Evolutionary conservation across 345 rosid genomes (phyloP).

Genomic region (Aquilaria sinensis): DNA sequence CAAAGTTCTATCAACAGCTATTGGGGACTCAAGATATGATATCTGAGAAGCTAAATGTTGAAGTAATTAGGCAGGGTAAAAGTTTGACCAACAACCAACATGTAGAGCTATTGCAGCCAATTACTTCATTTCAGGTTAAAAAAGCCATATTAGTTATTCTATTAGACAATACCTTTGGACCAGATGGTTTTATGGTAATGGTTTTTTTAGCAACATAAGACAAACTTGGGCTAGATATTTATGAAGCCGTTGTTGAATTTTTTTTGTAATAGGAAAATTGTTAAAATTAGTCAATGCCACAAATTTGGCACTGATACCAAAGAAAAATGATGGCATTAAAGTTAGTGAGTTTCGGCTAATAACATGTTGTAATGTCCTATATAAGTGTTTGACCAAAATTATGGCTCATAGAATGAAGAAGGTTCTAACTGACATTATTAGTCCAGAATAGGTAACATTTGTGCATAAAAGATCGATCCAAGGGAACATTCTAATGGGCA

Average conservation of each 20-base stretch:
- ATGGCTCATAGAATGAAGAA: background rate
- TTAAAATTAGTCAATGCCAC: background rate
- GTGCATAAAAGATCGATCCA: background rate
- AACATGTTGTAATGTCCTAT: background rate
- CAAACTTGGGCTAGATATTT: background rate
- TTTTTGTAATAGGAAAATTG: background rate
- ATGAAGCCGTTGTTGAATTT: background rate
- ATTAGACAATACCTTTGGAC: background rate
- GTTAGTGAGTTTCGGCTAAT: background rate
- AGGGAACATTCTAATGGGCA: background rate
- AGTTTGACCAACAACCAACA: too few relatives aligned
- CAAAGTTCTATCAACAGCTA: too few relatives aligned
- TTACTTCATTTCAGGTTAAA: background rate
- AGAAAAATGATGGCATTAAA: background rate
- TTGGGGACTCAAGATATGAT: too few relatives aligned
- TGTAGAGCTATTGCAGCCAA: too few relatives aligned
- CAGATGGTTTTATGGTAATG: background rate
- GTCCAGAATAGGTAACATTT: background rate
- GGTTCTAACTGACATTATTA: background rate
- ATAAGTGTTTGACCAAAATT: background rate
- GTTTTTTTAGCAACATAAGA: too few relatives aligned
- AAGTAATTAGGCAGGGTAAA: too few relatives aligned
- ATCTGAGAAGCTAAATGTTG: too few relatives aligned
- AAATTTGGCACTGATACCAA: background rate
- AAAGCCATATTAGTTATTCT: background rate